These are phyloP conservation scores for Wickerhamomyces chaumierensis DNA, from an alignment of 805 yeast species.

Conservation along the genomic window DNA sequence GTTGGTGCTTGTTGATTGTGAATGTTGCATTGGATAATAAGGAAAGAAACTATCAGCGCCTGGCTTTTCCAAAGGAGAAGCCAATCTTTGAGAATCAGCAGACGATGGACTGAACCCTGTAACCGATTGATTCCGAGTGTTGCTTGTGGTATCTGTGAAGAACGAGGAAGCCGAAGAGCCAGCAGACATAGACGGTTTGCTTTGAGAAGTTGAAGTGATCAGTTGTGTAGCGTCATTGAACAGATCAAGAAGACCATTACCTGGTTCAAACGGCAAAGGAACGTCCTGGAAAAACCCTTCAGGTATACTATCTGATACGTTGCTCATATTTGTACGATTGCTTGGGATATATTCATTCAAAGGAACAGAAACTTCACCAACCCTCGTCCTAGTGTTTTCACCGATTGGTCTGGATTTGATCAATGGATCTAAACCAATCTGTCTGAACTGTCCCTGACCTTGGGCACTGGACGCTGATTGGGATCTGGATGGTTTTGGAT, in stretches of 20 bases:
- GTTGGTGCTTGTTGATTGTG: background rate
- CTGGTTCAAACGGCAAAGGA: constrained; percentile 23
- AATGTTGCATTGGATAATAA: constrained; percentile 2
- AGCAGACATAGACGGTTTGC: background rate
- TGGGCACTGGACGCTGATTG: background rate
- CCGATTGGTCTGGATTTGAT: constrained; percentile 17
- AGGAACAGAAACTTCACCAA: constrained; percentile 28
- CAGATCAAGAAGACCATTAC: constrained; percentile 30
- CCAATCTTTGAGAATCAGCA: background rate
- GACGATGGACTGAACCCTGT: background rate
- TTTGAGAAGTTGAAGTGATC: background rate
- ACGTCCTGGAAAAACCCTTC: constrained; percentile 21
- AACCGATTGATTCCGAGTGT: background rate
- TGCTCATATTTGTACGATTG: constrained; percentile 21
- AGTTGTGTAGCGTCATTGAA: constrained; percentile 11
- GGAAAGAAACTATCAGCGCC: constrained; percentile 6
- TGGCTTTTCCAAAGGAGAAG: constrained; percentile 2
- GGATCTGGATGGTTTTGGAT: no score
- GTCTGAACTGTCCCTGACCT: constrained; percentile 5
- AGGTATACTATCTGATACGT: constrained; percentile 15
- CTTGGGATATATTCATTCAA: constrained; percentile 25
- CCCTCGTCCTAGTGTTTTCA: constrained; percentile 17
- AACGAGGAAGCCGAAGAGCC: background rate
- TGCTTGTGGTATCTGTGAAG: constrained; percentile 4
- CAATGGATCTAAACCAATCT: constrained; percentile 20